Evolutionary conservation across 2,329 filamentous ascomycete species (phyloP).

Genomic region (Elsinoe necatrix): DNA sequence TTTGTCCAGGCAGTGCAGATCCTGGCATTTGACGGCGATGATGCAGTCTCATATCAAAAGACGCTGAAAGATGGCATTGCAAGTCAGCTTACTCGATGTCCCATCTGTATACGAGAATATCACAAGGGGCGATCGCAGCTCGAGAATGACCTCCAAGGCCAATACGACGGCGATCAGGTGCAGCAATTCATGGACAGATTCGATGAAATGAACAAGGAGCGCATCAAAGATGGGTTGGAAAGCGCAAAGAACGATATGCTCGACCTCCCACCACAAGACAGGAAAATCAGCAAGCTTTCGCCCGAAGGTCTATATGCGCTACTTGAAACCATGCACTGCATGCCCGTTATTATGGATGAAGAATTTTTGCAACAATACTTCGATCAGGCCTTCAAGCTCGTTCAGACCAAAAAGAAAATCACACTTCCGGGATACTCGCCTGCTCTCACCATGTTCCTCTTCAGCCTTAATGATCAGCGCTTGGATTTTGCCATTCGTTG

Average conservation of each 20-base stretch:
- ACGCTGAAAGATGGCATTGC: conserved; percentile 35
- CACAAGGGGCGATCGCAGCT: conserved; percentile 38
- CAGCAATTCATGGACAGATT: conserved; percentile 36
- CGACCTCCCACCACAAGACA: conserved; percentile 41
- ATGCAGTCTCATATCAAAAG: conserved; percentile 36
- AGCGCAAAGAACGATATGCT: conserved; percentile 34
- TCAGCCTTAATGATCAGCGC: conserved; percentile 58
- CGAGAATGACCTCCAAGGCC: conserved; percentile 32
- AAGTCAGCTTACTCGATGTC: conserved; percentile 38
- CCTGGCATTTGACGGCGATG: conserved; percentile 40
- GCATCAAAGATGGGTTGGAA: conserved; percentile 38
- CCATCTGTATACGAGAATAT: conserved; percentile 43
- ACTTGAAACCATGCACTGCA: conserved; percentile 81
- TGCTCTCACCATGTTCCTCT: conserved; percentile 77
- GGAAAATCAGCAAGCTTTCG: conserved; percentile 44
- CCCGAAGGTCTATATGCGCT: conserved; percentile 64
- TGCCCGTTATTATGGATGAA: conserved; percentile 60
- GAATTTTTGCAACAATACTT: conserved; percentile 53
- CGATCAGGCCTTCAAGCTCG: conserved; percentile 71
- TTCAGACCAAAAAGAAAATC: conserved; percentile 70
- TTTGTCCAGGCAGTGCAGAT: conserved; percentile 38
- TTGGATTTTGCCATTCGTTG: conserved; percentile 59
- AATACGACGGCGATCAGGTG: conserved; percentile 40
- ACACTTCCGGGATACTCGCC: conserved; percentile 69
- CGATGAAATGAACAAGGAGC: conserved; percentile 38